A percentile compares a stretch with the other conserved stretches of the same genome.
These are phyloP conservation scores for Cicer bijugum DNA, from an alignment of 306 rosid species.

Conservation along the genomic window DNA sequence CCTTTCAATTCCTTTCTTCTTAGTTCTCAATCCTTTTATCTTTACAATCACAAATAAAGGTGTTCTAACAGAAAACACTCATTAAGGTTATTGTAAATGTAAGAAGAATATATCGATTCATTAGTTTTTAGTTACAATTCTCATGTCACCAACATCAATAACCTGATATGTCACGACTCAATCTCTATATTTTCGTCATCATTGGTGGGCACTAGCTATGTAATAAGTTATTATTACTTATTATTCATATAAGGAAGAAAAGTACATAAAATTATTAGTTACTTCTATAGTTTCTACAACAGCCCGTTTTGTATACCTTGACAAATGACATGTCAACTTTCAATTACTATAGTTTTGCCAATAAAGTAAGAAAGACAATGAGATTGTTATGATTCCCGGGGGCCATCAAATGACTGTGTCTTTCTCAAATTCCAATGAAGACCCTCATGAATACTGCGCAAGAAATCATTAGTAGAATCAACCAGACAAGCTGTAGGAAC, in stretches of 20 bases:
- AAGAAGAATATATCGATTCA: constrained; percentile 14
- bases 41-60: too few species aligned
- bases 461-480: constrained; percentile 89
- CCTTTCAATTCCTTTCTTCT: too few species aligned
- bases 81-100: constrained; percentile 6
- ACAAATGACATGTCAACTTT: constrained; percentile 31
- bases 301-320: neutral
- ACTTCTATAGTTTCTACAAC: constrained; percentile 23
- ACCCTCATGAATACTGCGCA: constrained; percentile 88
- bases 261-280: constrained; percentile 14
- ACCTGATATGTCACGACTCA: constrained; percentile 8
- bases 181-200: constrained; percentile 29
- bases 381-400: constrained; percentile 56
- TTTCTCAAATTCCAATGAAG: constrained; percentile 97
- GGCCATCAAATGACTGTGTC: constrained; percentile 82
- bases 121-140: constrained; percentile 24
- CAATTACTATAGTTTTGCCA: constrained; percentile 13
- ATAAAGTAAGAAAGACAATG: neutral
- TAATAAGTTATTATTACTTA: constrained; percentile 18
- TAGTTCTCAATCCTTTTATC: too few species aligned
- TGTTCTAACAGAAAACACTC: neutral
- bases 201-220: constrained; percentile 22
- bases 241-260: constrained; percentile 26
- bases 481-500: constrained; percentile 89
- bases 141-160: neutral